Evolutionary conservation across 352 stramenopile species (phyloP), one percentile per base, ranked within the genome.

Genomic region (Phytophthora tentaculata): DNA sequence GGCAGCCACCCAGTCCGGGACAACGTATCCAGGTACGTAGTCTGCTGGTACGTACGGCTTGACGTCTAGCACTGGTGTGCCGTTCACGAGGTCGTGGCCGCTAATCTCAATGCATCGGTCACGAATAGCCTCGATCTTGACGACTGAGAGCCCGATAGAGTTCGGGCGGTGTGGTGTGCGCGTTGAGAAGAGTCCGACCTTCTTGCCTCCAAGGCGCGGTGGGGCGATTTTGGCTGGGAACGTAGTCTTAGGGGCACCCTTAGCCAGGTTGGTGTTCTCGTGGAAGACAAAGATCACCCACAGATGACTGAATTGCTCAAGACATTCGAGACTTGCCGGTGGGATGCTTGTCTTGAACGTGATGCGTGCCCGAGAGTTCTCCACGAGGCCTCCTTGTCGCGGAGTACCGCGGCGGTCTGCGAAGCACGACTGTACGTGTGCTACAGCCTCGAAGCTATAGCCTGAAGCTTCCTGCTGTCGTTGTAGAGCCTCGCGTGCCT

Each of bases 31-130:
- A 3, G 64, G 57, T 7, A 95, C 75, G 51, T 77, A 84, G 74
- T 96, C 88, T 37, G 88, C 87, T 13, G 86, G 85, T 44, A 99
- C 97, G 73, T 98, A 99, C 10, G 98, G 98, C 79, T 99, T 99
- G 53, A 99, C 93, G 72, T 99, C 98, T 19, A 99, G 78, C 29
- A 99, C 90, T 0, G 98, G 98, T 22, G 98, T 99, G 53, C 97
- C 97, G 74, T 99, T 89, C 48, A 98, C 88, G 8, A 98, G 84
- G 69, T 98, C 96, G 49, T 98, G 86, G 32, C 95, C 95, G 56
- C 91, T 93, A 65, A 98, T 94, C 41, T 97, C 85, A 48, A 98
- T 91, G 47, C 71, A 86, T 16, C 83, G 81, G 28, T 85, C 77
- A 61, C 91, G 73, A 28, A 98, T 83, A 16, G 76, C 76, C 56